A percentile compares a stretch with the other conserved stretches of the same genome.
These are phyloP conservation scores for Neurospora sp. DNA, from an alignment of 495 filamentous ascomycete species.

Conservation along the genomic window DNA sequence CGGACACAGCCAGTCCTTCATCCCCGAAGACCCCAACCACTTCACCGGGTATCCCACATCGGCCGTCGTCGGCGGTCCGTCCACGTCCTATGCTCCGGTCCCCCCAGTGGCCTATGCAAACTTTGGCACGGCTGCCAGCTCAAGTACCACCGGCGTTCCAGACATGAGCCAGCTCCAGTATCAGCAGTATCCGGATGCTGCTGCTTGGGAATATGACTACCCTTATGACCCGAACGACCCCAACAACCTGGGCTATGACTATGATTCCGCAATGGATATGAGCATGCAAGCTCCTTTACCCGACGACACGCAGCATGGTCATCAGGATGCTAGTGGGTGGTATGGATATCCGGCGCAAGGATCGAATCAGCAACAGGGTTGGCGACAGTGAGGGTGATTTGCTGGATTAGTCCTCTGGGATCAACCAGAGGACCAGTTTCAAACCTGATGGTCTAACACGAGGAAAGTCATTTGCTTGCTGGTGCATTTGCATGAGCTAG, in stretches of 20 bases:
- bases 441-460: background rate
- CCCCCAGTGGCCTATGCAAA: background rate
- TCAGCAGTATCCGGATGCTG: background rate
- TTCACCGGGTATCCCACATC: background rate
- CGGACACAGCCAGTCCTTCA: constrained; percentile 2
- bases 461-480: background rate
- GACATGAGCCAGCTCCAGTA: background rate
- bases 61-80: background rate
- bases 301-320: background rate
- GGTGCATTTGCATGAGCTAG: background rate
- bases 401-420: background rate
- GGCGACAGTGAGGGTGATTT: background rate
- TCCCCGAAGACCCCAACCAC: constrained; percentile 3
- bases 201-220: background rate
- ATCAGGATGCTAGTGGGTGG: background rate
- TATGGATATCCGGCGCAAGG: background rate
- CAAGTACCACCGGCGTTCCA: background rate
- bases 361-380: background rate
- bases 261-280: background rate
- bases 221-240: background rate
- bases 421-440: background rate
- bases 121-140: background rate
- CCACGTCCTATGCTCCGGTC: background rate
- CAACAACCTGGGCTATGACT: background rate
- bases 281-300: background rate